These are phyloP conservation scores for Funneliformis caledonium DNA, from an alignment of 371 early-diverging fungal species.

Conservation along the genomic window DNA sequence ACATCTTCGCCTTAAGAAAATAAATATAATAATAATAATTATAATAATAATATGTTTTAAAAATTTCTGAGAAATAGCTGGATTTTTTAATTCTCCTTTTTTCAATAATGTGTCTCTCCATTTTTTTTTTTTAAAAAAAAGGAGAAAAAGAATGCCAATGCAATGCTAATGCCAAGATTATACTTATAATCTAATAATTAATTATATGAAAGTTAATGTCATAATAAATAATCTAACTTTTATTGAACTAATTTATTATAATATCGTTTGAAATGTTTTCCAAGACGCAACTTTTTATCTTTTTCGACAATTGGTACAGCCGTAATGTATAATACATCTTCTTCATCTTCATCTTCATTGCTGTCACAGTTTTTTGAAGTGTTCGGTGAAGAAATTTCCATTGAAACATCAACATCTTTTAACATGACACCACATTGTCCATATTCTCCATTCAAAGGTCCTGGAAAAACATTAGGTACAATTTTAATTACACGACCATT, in stretches of 20 bases:
- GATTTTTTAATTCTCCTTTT: not conserved
- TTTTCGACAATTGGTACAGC: not conserved
- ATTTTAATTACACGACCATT: conserved; percentile 2
- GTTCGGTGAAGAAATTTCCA: not conserved
- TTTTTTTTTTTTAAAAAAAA: not conserved
- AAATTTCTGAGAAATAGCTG: not conserved
- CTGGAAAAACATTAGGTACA: not conserved
- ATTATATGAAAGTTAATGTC: not conserved
- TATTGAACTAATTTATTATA: conserved; percentile 9
- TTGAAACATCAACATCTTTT: conserved; percentile 1
- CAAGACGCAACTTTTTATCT: not conserved
- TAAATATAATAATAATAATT: not conserved
- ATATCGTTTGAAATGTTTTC: conserved; percentile 7
- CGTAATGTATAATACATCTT: not conserved
- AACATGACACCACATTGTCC: not conserved
- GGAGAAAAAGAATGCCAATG: not conserved
- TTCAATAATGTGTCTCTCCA: not conserved
- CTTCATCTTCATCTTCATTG: not conserved
- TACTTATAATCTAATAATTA: not conserved
- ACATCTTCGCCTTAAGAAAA: not conserved
- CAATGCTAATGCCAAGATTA: not conserved
- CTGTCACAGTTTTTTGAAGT: not conserved
- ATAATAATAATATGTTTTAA: not conserved
- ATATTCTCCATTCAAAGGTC: not conserved
- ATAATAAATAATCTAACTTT: not conserved